phyloP scores from a whole-genome alignment of 78 protist species.

The Pigoraptor vietnamica region DNA sequence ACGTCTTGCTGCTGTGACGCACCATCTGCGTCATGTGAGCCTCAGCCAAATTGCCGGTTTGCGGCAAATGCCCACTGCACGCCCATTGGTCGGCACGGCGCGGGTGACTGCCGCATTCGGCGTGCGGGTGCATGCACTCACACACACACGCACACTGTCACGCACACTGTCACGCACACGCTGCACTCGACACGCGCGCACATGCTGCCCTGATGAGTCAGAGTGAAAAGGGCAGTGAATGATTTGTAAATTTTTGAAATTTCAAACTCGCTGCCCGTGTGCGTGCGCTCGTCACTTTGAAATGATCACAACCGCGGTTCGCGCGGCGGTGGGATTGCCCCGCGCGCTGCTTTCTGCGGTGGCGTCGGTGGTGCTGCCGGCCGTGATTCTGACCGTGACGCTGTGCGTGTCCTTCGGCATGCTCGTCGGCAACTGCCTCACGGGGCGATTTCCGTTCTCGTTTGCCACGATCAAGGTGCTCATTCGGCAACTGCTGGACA shows the following conservation, averaged over 20 bases:
- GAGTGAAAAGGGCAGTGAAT: no score
- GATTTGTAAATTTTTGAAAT: no score
- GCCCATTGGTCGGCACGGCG: no score
- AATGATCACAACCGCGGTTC: not conserved
- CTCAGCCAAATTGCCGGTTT: no score
- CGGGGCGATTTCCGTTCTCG: not conserved
- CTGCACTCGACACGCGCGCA: not conserved
- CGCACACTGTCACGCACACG: not conserved
- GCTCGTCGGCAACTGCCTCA: not conserved
- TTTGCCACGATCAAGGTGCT: not conserved
- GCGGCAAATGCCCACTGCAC: no score
- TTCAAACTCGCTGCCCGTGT: no score
- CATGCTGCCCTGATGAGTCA: no score
- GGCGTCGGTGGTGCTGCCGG: not conserved
- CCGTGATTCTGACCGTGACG: not conserved
- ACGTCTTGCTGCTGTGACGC: no score
- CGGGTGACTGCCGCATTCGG: no score
- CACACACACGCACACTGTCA: not conserved
- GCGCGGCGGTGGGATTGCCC: not conserved
- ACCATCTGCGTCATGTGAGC: no score
- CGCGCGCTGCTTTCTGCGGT: not conserved
- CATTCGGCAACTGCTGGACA: not conserved
- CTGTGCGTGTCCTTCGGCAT: not conserved
- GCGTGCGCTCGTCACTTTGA: no score
- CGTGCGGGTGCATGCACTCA: no score